Base-by-base conservation (phyloP, 495 filamentous ascomycete species). In the Evansstolkia leycettana region DNA sequence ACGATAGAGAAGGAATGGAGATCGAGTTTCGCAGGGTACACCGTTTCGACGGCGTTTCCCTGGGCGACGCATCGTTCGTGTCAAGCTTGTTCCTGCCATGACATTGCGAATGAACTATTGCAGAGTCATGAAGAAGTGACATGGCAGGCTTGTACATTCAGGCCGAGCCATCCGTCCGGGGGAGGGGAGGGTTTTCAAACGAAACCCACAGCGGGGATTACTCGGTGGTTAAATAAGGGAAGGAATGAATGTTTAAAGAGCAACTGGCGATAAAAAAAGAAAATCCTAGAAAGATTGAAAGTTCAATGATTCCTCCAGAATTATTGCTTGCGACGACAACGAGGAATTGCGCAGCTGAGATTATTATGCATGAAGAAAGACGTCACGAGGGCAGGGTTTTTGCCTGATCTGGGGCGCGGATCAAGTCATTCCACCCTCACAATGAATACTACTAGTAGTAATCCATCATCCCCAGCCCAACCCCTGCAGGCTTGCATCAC, bases 1-100 rank as follows among this genome's bases (percentile, higher is more conserved):
- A 54, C 7, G 63, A 57, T 2, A 67, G 46, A 14, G 54, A 52
- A 0, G 59, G 55, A 13, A 60, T 43, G 4, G 58, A 58, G 23
- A 54, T 17, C 25, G 54, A 37, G 26, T 44, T 54, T 10, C 51
- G 47, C 25, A 54, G 39, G 2, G 50, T 42, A 3, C 41, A 49
- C 10, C 36, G 34, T 3, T 46, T 17, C 28, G 11, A 17, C 34
- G 15, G 39, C 10, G 5, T 31, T 13, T 5, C 41, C 34, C 27
- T 34, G 34, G 2, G 40, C 13, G 4, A 25, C 18, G 36, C 20
- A 9, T 5, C 36, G 37, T 32, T 39, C 41, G 31, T 11, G 8
- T 34, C 26, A 34, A 28, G 33, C 28, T 45, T 41, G 33, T 23
- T 50, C 43, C 36, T 49, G 28, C 27, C 41, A 32, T 50, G 44